phyloP scores from a whole-genome alignment of 2,329 filamentous ascomycete species.

The Knufia fluminis region DNA sequence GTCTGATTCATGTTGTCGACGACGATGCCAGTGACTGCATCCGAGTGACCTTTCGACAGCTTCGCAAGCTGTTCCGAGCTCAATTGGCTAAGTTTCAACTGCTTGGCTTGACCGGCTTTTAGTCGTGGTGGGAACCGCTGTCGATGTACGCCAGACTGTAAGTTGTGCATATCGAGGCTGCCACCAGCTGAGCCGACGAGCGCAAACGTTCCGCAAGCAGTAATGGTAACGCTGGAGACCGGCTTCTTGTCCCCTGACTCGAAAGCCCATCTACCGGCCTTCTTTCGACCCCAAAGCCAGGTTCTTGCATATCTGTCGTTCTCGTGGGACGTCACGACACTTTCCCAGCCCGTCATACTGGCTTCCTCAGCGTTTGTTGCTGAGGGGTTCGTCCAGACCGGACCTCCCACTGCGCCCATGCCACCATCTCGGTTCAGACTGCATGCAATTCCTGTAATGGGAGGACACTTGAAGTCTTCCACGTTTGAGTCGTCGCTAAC shows the following conservation, averaged over 20 bases:
- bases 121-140: conserved; percentile 76
- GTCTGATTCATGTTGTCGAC: conserved; percentile 83
- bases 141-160: conserved; percentile 83
- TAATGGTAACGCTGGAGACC: conserved; percentile 69
- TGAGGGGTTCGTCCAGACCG: conserved; percentile 73
- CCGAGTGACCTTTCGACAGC: conserved; percentile 64
- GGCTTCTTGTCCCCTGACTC: conserved; percentile 59
- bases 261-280: conserved; percentile 86
- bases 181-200: conserved; percentile 76
- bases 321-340: conserved; percentile 84
- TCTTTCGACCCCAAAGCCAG: conserved; percentile 96
- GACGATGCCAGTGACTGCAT: conserved; percentile 73
- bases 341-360: conserved; percentile 87
- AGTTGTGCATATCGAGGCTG: conserved; percentile 87
- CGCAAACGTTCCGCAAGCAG: conserved; percentile 87
- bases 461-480: conserved; percentile 66
- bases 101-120: conserved; percentile 68
- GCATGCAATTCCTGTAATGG: conserved; percentile 84
- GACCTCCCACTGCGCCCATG: conserved; percentile 70
- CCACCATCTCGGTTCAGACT: conserved; percentile 91
- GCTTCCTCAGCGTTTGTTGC: conserved; percentile 61
- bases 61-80: conserved; percentile 36
- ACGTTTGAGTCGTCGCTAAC: conserved; percentile 18
- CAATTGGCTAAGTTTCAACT: conserved; percentile 58
- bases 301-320: conserved; percentile 78